These are phyloP conservation scores for Thinopyrum elongatum DNA, from an alignment of 176 grass and related monocot genomes.

Conservation along the genomic window DNA sequence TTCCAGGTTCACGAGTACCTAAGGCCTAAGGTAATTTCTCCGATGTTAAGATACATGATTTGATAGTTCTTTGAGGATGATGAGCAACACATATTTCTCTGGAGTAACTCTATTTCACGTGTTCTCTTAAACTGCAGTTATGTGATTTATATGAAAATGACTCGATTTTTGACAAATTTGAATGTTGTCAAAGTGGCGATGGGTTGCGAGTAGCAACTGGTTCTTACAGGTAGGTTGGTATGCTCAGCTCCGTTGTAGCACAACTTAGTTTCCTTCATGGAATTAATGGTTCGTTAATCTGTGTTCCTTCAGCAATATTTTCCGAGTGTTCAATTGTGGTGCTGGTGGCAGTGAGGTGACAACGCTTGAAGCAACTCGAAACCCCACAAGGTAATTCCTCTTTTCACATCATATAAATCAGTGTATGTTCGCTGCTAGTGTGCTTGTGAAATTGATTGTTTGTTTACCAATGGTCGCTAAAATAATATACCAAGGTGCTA, in stretches of 20 bases:
- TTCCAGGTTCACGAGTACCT: constrained; percentile 96
- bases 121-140: constrained; percentile 55
- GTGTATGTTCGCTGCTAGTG: not conserved
- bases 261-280: constrained; percentile 5
- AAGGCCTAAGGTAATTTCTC: constrained; percentile 85
- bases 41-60: constrained; percentile 30
- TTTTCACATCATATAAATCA: constrained; percentile 11
- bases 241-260: constrained; percentile 14
- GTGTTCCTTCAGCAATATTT: constrained; percentile 70
- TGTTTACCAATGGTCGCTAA: not conserved
- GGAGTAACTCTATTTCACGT: constrained; percentile 22
- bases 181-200: constrained; percentile 94
- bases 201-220: constrained; percentile 84
- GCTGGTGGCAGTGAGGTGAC: constrained; percentile 60
- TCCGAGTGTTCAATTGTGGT: constrained; percentile 69
- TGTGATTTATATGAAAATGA: constrained; percentile 99
- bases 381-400: constrained; percentile 74
- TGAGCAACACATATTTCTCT: not conserved
- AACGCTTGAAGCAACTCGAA: constrained; percentile 94
- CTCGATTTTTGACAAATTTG: constrained; percentile 98
- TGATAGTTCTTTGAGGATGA: constrained; percentile 5
- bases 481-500: not conserved
- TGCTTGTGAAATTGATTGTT: constrained; percentile 10
- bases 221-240: constrained; percentile 78
- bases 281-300: constrained; percentile 33